phyloP scores from a whole-genome alignment of 441 rosid genomes.

The Aquilaria agallochum region DNA sequence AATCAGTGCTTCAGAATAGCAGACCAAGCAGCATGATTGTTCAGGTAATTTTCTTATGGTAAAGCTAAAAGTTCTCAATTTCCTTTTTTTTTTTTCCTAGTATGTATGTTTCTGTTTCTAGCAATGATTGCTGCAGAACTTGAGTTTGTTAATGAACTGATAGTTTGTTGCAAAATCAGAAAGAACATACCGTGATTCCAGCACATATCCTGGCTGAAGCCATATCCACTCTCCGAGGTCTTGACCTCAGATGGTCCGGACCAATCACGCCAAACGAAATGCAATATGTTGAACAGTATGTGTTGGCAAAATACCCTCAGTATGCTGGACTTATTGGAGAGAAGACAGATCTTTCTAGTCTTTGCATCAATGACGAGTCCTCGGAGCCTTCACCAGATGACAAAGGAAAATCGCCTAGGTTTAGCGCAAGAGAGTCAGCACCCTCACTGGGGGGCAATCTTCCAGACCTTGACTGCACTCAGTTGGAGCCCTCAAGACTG shows the following conservation, averaged over 20 bases:
- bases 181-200: slow-evolving; percentile 54
- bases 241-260: slow-evolving; percentile 82
- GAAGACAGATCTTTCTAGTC: slow-evolving; percentile 53
- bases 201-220: slow-evolving; percentile 77
- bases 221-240: slow-evolving; percentile 58
- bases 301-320: slow-evolving; percentile 74
- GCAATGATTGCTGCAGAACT: no score
- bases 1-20: slow-evolving; percentile 34
- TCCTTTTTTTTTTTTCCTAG: neutral
- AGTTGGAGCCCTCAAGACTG: slow-evolving; percentile 57
- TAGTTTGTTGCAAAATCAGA: slow-evolving; percentile 31
- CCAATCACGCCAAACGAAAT: slow-evolving; percentile 71
- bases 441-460: slow-evolving; percentile 44
- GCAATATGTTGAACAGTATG: slow-evolving; percentile 70
- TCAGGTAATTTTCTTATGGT: slow-evolving; percentile 33
- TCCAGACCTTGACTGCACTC: slow-evolving; percentile 51
- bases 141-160: neutral
- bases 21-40: slow-evolving; percentile 67
- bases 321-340: slow-evolving; percentile 61
- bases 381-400: slow-evolving; percentile 37
- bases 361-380: slow-evolving; percentile 56
- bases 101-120: no score
- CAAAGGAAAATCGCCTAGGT: slow-evolving; percentile 39
- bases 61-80: neutral
- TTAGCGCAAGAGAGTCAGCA: slow-evolving; percentile 30